Percentiles rank a stretch among this genome's conserved stretches.
Evolutionary conservation across 805 yeast genomes (phyloP).

Genomic region (Metschnikowia bowlesiae): DNA sequence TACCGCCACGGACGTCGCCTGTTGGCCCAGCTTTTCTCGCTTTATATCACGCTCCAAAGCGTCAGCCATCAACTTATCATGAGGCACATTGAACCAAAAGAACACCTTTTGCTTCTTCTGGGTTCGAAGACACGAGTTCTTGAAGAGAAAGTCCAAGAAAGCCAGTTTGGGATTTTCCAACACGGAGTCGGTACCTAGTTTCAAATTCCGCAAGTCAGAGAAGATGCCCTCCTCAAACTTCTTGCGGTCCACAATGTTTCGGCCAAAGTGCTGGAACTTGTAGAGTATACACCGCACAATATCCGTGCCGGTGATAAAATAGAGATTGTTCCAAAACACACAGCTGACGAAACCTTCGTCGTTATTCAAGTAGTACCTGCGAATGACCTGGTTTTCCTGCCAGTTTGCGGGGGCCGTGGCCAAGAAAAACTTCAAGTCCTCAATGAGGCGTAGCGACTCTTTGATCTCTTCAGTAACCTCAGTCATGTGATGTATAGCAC

Average conservation of each 20-base stretch:
- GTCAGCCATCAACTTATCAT: slow-evolving; percentile 86
- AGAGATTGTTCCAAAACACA: slow-evolving; percentile 85
- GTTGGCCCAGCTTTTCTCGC: slow-evolving; percentile 58
- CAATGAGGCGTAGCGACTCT: slow-evolving; percentile 59
- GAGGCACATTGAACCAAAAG: slow-evolving; percentile 95
- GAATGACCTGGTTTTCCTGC: slow-evolving; percentile 82
- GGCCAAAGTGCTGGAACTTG: slow-evolving; percentile 84
- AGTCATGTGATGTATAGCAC: slow-evolving; percentile 5
- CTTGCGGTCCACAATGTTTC: slow-evolving; percentile 78
- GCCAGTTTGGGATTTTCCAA: slow-evolving; percentile 83
- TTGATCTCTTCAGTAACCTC: slow-evolving; percentile 16
- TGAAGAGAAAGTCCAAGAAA: slow-evolving; percentile 77
- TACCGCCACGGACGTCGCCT: slow-evolving; percentile 67
- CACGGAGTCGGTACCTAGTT: slow-evolving; percentile 82
- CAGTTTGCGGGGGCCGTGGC: slow-evolving; percentile 95
- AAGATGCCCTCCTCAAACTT: slow-evolving; percentile 97
- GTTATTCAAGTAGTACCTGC: slow-evolving; percentile 78
- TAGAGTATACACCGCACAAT: slow-evolving; percentile 88
- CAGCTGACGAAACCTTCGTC: slow-evolving; percentile 93
- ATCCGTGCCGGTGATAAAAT: slow-evolving; percentile 92
- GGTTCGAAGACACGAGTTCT: slow-evolving; percentile 83
- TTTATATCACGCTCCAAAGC: slow-evolving; percentile 90
- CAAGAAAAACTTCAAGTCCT: slow-evolving; percentile 77
- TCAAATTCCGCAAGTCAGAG: slow-evolving; percentile 81
- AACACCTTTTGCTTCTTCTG: slow-evolving; percentile 97